Evolutionary conservation across 441 rosid genomes (phyloP), one percentile per base, ranked within the genome.

Genomic region (Croton setiger): DNA sequence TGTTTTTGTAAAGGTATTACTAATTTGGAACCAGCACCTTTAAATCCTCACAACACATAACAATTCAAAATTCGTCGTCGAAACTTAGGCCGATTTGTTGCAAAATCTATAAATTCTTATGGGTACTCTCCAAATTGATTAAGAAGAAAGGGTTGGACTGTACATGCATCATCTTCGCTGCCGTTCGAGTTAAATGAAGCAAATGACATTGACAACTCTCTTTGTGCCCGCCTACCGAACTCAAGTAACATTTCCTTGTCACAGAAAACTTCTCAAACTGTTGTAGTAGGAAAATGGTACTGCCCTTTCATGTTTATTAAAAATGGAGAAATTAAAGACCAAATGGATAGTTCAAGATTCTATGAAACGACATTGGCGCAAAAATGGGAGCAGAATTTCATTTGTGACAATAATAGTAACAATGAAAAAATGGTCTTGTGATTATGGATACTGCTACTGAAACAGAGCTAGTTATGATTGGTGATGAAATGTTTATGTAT

Each of bases 301-400:
- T 81, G 79, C 7, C 93, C 89, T 43, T 90, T 86, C 81, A 74
- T 88, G 76, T 88, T 86, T n/a, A 66, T 88, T 61, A 83, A 72
- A 39, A 89, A 88, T n/a, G 69, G 63, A 67, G 47, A 41, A 0
- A 37, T 69, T 17, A 71, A 76, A 63, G 79, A 83, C 37, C 88
- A 85, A 51, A 37, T 82, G 20, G 72, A 56, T 21, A 49, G 6
- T 6, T 83, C 90, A 1, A 56, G 74, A 59, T 85, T 74, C 66
- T 84, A 88, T 15, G 72, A 81, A 71, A 83, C 81, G 81, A 81
- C 82, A 56, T 83, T 86, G 0, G 82, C 81, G 69, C 91, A 86
- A 21, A 74, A 74, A 58, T 86, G 92, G 92, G 83, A 80, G 58
- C 85, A 65, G 55, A 44, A 86, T 51, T 81, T 68, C 56, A 17